These are phyloP conservation scores for Corymbia citriodora DNA, from an alignment of 441 rosid genomes.

Conservation along the genomic window DNA sequence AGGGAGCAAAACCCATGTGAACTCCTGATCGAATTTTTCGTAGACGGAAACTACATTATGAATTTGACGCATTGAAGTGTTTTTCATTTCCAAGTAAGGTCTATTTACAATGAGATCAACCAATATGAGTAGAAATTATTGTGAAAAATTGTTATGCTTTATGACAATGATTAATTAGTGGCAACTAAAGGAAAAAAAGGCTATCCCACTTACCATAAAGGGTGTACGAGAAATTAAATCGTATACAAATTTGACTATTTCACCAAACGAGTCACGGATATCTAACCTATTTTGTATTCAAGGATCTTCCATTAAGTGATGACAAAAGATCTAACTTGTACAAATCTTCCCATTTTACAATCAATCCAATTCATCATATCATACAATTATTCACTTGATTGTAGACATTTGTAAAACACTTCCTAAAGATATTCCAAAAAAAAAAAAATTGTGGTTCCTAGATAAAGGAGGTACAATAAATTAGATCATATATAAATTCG, in stretches of 20 bases:
- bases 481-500: background rate
- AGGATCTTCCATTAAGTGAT: background rate
- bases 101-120: background rate
- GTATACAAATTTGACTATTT: background rate
- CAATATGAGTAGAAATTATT: background rate
- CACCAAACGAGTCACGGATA: background rate
- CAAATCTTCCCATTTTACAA: background rate
- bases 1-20: background rate
- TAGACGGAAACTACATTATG: background rate
- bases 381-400: background rate
- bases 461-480: background rate
- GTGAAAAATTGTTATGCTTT: background rate
- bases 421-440: background rate
- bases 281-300: background rate
- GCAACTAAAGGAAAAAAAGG: background rate
- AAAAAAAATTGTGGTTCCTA: background rate
- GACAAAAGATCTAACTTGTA: background rate
- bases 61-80: background rate
- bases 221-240: background rate
- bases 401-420: background rate
- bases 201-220: background rate
- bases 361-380: background rate
- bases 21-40: background rate
- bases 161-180: background rate
- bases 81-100: background rate